Base-by-base conservation (phyloP, 2,329 filamentous ascomycete species). In the Penicillium freii region DNA sequence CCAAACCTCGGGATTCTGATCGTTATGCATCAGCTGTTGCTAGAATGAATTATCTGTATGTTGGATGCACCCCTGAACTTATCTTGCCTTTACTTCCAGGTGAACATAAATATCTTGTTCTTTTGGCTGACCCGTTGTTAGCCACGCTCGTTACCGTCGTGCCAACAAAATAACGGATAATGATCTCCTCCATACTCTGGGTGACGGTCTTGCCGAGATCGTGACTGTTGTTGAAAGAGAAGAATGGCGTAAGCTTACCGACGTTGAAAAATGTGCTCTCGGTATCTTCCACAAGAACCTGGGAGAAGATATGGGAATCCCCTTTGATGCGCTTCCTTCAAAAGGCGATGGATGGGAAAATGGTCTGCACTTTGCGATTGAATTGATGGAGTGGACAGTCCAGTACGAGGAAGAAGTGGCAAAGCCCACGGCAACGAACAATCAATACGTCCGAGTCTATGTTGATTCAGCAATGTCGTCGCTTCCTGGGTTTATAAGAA, bases 241-340 rank as follows among this genome's bases (percentile, higher is more conserved):
- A 63, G 88, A 91, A 66, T 91, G 87, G 87, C 81, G 88, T 1
- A 40, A 73, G 4, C 71, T 89, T 13, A 85, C 82, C 8, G 80
- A 84, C 1, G 80, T 90, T 73, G 88, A 91, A 69, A 67, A 76
- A 17, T 87, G 84, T 57, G 87, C 86, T 1, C 69, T 85, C 78
- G 43, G 83, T 79, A 5, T 82, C 84, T 68, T 90, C 84, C 87
- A 87, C 84, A 71, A 76, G 76, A 57, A 75, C 87, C 29, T 74
- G 1, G 87, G 87, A 8, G 83, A 89, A 56, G 82, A 82, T 61
- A 89, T 90, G 87, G 80, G 78, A 0, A 88, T 90, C 42, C 69
- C 70, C 0, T 73, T 67, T 42, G 57, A 56, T 9, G 29, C 45
- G 0, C 64, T 74, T 25, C 58, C 62, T 8, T 71, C 69, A 8